These are phyloP conservation scores for Cyclanthera cordifolia DNA, from an alignment of 306 rosid genomes.

Conservation along the genomic window DNA sequence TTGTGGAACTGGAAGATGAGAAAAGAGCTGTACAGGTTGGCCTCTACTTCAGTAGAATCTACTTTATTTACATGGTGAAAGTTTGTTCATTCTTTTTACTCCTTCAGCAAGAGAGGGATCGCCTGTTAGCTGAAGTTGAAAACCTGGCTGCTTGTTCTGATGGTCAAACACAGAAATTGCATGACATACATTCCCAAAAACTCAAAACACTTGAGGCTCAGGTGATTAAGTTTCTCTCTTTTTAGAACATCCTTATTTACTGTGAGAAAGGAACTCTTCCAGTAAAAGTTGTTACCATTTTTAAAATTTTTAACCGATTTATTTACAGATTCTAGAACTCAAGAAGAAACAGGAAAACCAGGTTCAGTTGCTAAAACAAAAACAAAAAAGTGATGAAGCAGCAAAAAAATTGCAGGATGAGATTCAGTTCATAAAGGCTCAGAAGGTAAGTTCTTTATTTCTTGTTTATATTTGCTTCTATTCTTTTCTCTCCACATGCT, in stretches of 20 bases:
- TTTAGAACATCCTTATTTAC: neutral
- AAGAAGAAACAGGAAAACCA: constrained; percentile 98
- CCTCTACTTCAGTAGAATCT: constrained; percentile 20
- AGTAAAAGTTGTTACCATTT: neutral
- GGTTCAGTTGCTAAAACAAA: constrained; percentile 94
- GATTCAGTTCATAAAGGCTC: constrained; percentile 93
- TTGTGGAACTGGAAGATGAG: constrained; percentile 88
- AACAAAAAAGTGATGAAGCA: constrained; percentile 98
- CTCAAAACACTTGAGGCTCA: constrained; percentile 83
- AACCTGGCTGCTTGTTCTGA: constrained; percentile 85
- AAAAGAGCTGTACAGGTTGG: constrained; percentile 82
- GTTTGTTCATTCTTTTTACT: constrained; percentile 18
- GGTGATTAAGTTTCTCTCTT: constrained; percentile 30
- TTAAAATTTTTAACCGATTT: neutral
- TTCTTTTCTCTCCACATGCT: neutral
- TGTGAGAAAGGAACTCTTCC: neutral
- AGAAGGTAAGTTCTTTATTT: constrained; percentile 51
- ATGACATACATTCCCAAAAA: constrained; percentile 89
- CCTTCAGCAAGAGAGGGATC: constrained; percentile 87
- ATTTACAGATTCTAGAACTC: constrained; percentile 67
- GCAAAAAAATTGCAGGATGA: constrained; percentile 92
- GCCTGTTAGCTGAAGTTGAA: constrained; percentile 89
- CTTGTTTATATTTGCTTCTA: constrained; percentile 8
- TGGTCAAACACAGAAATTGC: constrained; percentile 87
- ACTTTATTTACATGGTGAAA: constrained; percentile 15